Base-by-base conservation (phyloP, 2,329 filamentous ascomycete species). In the Chaetomium globosum region DNA sequence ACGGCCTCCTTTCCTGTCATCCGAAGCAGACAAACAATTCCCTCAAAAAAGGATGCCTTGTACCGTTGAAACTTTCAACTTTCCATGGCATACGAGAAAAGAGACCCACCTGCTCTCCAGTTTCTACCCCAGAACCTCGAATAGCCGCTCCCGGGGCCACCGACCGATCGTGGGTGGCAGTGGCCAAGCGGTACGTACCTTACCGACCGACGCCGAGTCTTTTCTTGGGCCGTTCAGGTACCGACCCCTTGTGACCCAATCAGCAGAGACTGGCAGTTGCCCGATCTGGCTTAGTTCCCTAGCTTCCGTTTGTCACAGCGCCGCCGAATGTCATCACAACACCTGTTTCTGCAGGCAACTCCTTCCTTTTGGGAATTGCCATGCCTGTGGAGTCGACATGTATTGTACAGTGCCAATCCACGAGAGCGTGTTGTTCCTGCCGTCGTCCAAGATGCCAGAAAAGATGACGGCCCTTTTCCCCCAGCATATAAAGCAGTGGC, bases 171-270 rank as follows among this genome's bases (percentile, higher is more conserved):
- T 58, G 56, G 61, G 61, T 28, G 39, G 53, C 53, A 52, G 64
- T 61, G 54, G 63, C 63, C 31, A 54, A n/a, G 36, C 23, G 65
- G 61, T 52, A 65, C 53, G 63, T 64, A 63, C 61, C 51, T 54
- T 61, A 9, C n/a, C 28, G 12, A 12, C 30, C 28, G 53, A 13
- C 39, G 16, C 39, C 5, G 16, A 6, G 39, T 43, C 39, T 43
- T 53, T 66, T 66, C 54, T 61, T 60, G 59, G 57, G 57, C 56
- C 52, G 51, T 68, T 70, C 70, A 73, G 71, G 70, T 69, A 72
- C 71, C 62, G 61, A 54, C 60, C 70, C 60, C 70, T 58, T 66
- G 70, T 72, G 71, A 73, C 69, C 71, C 71, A 72, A 73, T 73
- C 69, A 73, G 66, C 68, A 67, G 71, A 63, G 63, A 53, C 64